Evolutionary conservation across 2,329 filamentous ascomycete genomes (phyloP).

Genomic region (Curvularia sp.): DNA sequence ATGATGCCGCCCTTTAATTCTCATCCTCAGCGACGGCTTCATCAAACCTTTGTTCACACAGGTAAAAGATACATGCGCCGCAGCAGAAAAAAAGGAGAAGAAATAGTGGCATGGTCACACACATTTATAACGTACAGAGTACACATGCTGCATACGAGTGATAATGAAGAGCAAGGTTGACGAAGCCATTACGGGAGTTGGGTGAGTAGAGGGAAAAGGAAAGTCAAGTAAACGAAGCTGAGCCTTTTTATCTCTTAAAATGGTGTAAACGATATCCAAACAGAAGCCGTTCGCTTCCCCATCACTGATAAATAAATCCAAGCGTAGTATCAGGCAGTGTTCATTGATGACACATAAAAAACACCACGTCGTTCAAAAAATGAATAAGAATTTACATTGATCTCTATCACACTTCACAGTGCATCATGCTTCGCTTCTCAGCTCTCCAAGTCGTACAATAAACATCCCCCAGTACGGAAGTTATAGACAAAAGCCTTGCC

Average conservation of each 20-base stretch:
- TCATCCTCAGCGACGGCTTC: conserved; percentile 6
- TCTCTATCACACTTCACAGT: neutral
- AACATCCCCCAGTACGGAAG: conserved; percentile 81
- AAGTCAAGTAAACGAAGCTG: conserved; percentile 4
- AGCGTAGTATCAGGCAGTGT: neutral
- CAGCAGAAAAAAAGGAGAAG: conserved; percentile 1
- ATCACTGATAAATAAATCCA: neutral
- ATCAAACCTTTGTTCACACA: conserved; percentile 1
- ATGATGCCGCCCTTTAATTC: neutral
- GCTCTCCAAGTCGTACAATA: conserved; percentile 79
- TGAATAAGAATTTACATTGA: neutral
- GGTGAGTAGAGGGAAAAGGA: conserved; percentile 10
- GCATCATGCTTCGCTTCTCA: conserved; percentile 20
- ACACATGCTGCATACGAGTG: conserved; percentile 11
- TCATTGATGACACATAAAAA: too few relatives aligned
- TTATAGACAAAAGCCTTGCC: conserved; percentile 90
- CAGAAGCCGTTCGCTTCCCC: neutral
- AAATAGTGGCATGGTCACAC: conserved; percentile 20
- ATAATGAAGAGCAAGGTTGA: conserved; percentile 14
- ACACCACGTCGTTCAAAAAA: neutral
- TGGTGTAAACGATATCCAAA: too few relatives aligned
- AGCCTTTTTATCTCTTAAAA: conserved; percentile 9
- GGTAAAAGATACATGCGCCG: conserved; percentile 9
- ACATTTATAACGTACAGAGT: conserved; percentile 2
- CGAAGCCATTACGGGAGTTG: conserved; percentile 14